Base-by-base conservation (phyloP, 176 grass and related monocot genomes). In the Hsuehochloa calcarea region DNA sequence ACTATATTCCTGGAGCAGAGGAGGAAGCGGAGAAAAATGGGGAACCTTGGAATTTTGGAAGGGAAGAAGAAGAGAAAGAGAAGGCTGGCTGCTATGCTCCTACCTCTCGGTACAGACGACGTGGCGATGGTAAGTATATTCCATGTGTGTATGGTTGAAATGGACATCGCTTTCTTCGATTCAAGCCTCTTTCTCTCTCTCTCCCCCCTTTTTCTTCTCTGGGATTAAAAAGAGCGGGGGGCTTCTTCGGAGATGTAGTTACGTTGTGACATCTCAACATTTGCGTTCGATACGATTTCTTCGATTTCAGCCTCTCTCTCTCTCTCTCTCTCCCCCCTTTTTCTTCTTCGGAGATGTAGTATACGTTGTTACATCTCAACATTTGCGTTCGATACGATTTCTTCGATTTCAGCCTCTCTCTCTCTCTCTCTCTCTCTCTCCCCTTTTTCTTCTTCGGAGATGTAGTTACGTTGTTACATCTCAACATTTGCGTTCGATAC, bases 1-100 rank as follows among this genome's bases (percentile, higher is more conserved):
- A 12, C 46, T 26, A 55, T 74, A 79, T 74, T 74, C 39, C 59
- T 80, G 87, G 81, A 67, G 75, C 75, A 80, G 82, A 80, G 76
- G 49, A 80, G 50, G 69, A 64, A 83, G 73, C 86, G 72, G 80
- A 89, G 68, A 50, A 49, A 66, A 50, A 50, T 22, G 47, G 76
- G 69, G 69, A 70, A 50, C 34, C 50, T 61, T 66, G 82, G 49
- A 49, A 38, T 34, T 80, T 66, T 26, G 43, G 47, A 70, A 58
- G 20, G 68, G 37, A 29, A 64, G 22, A 87, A 68, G 64, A n/a
- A 45, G 44, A 64, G 16, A 16, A 10, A 38, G 27, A 38, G 19
- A 12, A 39, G 5, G 10, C 50, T 51, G 58, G 68, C 68, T 23
- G 45, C 61, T 51, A 13, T 4, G 31, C 73, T 80, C 59, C 47